These are phyloP conservation scores for Claviceps humidiphila DNA, from an alignment of 2,329 filamentous ascomycete species.

Conservation along the genomic window DNA sequence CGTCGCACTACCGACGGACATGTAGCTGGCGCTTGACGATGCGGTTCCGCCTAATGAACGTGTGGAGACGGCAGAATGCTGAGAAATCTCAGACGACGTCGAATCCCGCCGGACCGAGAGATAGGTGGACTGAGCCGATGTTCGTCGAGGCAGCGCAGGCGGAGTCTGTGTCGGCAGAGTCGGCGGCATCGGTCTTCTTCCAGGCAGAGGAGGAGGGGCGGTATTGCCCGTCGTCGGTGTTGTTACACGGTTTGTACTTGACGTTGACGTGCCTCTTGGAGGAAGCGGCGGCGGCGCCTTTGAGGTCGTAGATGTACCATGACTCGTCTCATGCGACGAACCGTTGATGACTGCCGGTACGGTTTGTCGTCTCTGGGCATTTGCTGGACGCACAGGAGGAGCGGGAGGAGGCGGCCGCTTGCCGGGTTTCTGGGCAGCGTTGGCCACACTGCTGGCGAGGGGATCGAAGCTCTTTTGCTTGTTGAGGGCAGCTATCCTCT, in stretches of 20 bases:
- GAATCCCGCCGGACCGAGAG: constrained; percentile 37
- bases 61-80: constrained; percentile 39
- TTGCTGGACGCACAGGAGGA: constrained; percentile 28
- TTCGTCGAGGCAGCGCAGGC: constrained; percentile 35
- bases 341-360: constrained; percentile 12
- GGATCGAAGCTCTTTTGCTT: constrained; percentile 44
- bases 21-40: constrained; percentile 35
- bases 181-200: constrained; percentile 15
- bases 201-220: constrained; percentile 21
- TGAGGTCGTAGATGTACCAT: constrained; percentile 27
- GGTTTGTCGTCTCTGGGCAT: constrained; percentile 23
- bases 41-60: constrained; percentile 32
- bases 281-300: constrained; percentile 23
- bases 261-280: constrained; percentile 14
- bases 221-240: constrained; percentile 9
- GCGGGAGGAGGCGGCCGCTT: constrained; percentile 22
- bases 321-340: constrained; percentile 16
- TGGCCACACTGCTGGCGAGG: constrained; percentile 11
- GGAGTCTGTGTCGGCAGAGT: constrained; percentile 26
- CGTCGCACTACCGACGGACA: constrained; percentile 27
- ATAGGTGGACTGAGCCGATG: constrained; percentile 27
- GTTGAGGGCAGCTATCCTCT: constrained; percentile 52
- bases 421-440: constrained; percentile 27
- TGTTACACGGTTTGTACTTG: constrained; percentile 5
- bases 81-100: constrained; percentile 43